Evolutionary conservation across 306 rosid species (phyloP), one percentile per base, ranked within the genome.

Genomic region (Oxytropis ochrocephala): DNA sequence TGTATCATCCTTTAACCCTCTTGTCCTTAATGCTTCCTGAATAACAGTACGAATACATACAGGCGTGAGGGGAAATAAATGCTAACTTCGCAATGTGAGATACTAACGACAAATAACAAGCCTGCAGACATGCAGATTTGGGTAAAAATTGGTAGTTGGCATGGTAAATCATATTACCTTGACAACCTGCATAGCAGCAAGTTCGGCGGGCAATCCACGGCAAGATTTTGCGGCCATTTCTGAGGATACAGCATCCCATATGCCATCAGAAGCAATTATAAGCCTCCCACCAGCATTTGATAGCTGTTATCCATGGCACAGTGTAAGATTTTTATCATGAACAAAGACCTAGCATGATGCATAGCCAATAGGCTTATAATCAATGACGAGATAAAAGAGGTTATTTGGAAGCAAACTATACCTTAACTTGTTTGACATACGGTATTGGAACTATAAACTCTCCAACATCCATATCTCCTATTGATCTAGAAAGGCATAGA

Each of bases 391-490:
- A 81, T n/a, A 43, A 53, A 38, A 12, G 46, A 56, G 7, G 16
- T 52, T 16, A 52, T 53, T 13, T 7, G 17, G 65, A 69, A 75
- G 51, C 44, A 49, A 58, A 19, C 12, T 30, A 56, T 82, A 94
- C 98, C 92, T 94, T 94, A 8, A 94, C 97, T 90, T 94, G 98
- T 73, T 94, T 94, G 73, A 94, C 98, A 61, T 85, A 80, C 27
- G 98, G 97, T 69, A 94, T 69, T 8, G 98, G 98, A 78, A 94
- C 98, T 24, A 94, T 94, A 60, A 82, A 94, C 75, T 94, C 98
- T 55, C 97, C 98, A 47, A 94, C 98, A 75, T 94, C 98, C 96
- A 88, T 87, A 85, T 94, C 98, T 58, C 98, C 97, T 41, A 94
- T 94, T 10, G 98, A 94, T 64, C 98, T 75, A 59, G 98, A 94